Percentiles rank a stretch among this genome's conserved stretches.
phyloP scores from a whole-genome alignment of 73 alveolate genomes.

The Effrenium voratum region DNA sequence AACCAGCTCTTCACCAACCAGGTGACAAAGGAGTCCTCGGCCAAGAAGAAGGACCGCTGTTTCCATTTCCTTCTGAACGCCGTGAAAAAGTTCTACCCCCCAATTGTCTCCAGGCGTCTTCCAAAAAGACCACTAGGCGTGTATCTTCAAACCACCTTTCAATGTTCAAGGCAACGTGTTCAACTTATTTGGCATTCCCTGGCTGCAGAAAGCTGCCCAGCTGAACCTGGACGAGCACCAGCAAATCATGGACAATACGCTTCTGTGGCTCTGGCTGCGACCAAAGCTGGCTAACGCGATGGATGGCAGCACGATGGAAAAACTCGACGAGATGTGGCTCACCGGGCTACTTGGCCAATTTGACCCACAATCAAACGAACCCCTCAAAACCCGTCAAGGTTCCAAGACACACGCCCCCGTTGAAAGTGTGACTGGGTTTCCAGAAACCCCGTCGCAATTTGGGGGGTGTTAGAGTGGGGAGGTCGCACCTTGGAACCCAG shows the following conservation, averaged over 20 bases:
- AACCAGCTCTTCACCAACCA: not conserved
- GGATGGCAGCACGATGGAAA: not conserved
- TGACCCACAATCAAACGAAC: not conserved
- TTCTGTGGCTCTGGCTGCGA: not conserved
- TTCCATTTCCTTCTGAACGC: not conserved
- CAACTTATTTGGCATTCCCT: no score
- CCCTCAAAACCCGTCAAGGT: not conserved
- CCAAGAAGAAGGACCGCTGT: conserved; percentile 22
- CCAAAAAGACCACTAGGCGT: not conserved
- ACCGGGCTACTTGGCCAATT: not conserved
- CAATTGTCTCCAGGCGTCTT: not conserved
- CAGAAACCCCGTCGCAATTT: conserved; percentile 20
- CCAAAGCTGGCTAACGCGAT: not conserved
- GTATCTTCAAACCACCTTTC: not conserved
- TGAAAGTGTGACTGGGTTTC: not conserved
- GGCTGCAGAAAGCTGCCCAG: not conserved
- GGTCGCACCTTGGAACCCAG: no score
- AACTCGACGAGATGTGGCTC: not conserved
- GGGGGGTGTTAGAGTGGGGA: not conserved
- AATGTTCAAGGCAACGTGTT: no score
- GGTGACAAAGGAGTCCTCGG: not conserved
- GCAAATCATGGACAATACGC: not conserved
- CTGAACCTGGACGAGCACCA: conserved; percentile 9
- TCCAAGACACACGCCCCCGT: not conserved
- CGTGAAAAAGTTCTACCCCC: not conserved